phyloP scores from a whole-genome alignment of 2,329 filamentous ascomycete genomes.

The Claviceps sp. region DNA sequence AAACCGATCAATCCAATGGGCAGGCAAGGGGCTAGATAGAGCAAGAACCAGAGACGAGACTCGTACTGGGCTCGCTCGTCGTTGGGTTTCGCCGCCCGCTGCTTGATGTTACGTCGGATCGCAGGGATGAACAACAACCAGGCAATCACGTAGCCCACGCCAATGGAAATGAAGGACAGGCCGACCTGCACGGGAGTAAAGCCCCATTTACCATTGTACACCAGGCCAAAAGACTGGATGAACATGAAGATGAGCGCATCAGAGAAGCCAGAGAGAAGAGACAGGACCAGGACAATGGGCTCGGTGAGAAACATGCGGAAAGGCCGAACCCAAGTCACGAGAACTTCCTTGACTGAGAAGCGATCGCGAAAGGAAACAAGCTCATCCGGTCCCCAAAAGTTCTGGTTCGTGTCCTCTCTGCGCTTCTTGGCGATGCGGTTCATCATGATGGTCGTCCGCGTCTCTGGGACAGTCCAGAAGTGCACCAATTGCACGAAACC shows the following conservation, averaged over 20 bases:
- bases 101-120: conserved; percentile 38
- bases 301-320: conserved; percentile 64
- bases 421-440: conserved; percentile 65
- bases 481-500: conserved; percentile 54
- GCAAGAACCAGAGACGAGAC: conserved; percentile 49
- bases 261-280: conserved; percentile 57
- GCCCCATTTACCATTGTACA: conserved; percentile 50
- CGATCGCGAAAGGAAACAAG: conserved; percentile 45
- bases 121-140: conserved; percentile 46
- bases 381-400: conserved; percentile 63
- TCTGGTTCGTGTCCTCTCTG: conserved; percentile 43
- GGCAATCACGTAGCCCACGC: conserved; percentile 51
- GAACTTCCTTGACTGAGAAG: conserved; percentile 43
- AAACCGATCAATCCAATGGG: conserved; percentile 59
- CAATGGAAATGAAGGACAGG: conserved; percentile 50
- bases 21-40: conserved; percentile 46
- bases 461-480: conserved; percentile 61
- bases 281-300: conserved; percentile 58
- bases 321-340: conserved; percentile 45
- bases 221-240: conserved; percentile 55
- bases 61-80: conserved; percentile 54
- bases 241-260: conserved; percentile 70
- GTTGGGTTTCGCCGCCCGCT: conserved; percentile 35
- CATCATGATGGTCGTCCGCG: conserved; percentile 63
- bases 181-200: conserved; percentile 45